phyloP scores from a whole-genome alignment of 1,284 basidiomycete genomes.

The Heterobasidion occidentale region DNA sequence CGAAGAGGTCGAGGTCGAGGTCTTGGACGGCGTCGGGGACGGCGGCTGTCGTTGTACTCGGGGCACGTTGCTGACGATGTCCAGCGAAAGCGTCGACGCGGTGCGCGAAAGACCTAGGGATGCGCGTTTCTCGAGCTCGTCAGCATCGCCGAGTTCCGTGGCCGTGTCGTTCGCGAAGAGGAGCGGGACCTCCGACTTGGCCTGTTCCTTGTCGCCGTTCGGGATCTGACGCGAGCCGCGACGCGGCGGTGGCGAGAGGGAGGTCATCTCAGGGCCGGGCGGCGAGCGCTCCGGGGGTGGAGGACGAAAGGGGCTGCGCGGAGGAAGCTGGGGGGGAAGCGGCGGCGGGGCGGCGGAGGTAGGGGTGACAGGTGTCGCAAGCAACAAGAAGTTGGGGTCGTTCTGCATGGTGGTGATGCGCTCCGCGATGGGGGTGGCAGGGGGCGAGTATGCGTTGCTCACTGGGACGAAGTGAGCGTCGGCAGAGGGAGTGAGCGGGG shows the following conservation, averaged over 20 bases:
- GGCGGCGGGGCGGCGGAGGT: not conserved
- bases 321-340: conserved; percentile 18
- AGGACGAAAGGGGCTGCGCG: conserved; percentile 13
- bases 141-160: too few species aligned
- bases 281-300: conserved; percentile 26
- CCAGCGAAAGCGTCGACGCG: not conserved
- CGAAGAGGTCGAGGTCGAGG: too few species aligned
- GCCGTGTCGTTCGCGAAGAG: too few species aligned
- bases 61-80: not conserved
- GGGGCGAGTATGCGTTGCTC: conserved; percentile 15
- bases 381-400: conserved; percentile 50
- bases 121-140: too few species aligned
- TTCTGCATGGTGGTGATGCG: conserved; percentile 47
- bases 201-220: not conserved
- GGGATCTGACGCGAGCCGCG: conserved; percentile 29
- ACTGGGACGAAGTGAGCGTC: conserved; percentile 1
- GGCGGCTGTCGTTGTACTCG: too few species aligned
- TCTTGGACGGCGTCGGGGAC: too few species aligned
- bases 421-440: conserved; percentile 43
- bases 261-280: conserved; percentile 35
- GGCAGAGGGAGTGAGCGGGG: conserved; percentile 13
- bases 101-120: not conserved
- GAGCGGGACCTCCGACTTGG: not conserved
- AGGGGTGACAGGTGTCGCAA: conserved; percentile 14
- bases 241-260: conserved; percentile 53